Conservation (phyloP, 192 early-diverging fungal species). For the Dimargaris xerosporica region DNA sequence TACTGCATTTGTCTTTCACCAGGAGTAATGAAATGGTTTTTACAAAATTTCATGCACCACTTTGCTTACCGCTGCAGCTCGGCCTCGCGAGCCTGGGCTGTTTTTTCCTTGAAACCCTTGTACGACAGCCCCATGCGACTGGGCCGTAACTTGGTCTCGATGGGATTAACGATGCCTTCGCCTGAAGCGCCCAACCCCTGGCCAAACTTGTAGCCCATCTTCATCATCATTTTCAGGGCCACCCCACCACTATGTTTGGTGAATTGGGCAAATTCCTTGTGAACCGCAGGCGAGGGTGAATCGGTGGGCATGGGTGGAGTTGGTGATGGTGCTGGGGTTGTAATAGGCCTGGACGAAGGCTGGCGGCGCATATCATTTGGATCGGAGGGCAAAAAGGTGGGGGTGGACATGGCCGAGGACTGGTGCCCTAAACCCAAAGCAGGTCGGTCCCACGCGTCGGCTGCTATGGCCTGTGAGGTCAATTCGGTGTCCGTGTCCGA, state of each 20-base stretch:
- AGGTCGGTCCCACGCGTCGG: no score
- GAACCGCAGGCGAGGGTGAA: background rate
- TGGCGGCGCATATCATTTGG: no score
- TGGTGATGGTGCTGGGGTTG: no score
- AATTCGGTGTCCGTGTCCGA: no score
- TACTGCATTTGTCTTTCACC: background rate
- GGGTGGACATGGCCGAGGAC: no score
- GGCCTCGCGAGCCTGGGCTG: slow-evolving; percentile 39
- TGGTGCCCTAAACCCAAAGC: no score
- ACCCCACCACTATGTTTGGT: slow-evolving; percentile 57
- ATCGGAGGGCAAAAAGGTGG: no score
- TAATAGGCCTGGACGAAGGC: no score
- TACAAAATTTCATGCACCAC: background rate
- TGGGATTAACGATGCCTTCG: slow-evolving; percentile 76
- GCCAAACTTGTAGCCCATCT: slow-evolving; percentile 82
- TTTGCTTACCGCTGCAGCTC: slow-evolving; percentile 15
- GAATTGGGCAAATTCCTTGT: slow-evolving; percentile 68
- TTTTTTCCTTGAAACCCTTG: slow-evolving; percentile 64
- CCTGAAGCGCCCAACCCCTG: slow-evolving; percentile 80
- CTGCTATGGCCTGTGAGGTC: no score
- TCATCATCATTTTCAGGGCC: slow-evolving; percentile 68
- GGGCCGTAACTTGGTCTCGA: slow-evolving; percentile 75
- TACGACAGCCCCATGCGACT: slow-evolving; percentile 67
- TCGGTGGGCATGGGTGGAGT: no score
- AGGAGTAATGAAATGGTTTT: background rate